phyloP scores from a whole-genome alignment of 179 eudicot species.

The Gypsophila paniculata region DNA sequence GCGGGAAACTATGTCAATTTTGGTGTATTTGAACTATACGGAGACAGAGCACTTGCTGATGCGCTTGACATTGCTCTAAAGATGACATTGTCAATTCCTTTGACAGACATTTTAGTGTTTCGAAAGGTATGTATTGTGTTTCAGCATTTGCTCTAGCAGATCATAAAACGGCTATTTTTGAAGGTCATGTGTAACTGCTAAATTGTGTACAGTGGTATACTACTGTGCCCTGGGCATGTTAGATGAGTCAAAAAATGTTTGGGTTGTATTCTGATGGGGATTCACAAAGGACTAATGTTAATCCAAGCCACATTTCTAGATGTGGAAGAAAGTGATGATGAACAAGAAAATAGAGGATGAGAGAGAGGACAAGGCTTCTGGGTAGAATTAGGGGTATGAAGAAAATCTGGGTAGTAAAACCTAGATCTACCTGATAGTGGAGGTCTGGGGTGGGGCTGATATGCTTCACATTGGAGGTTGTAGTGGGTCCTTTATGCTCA shows the following conservation, averaged over 20 bases:
- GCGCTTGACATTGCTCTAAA: conserved; percentile 70
- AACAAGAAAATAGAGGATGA: neutral
- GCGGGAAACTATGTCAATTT: conserved; percentile 84
- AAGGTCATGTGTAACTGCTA: neutral
- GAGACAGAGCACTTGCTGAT: conserved; percentile 87
- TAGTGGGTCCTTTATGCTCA: neutral
- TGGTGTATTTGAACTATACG: conserved; percentile 89
- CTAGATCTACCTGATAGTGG: neutral
- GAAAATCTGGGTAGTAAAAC: neutral
- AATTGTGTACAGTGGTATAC: neutral
- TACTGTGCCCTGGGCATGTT: neutral
- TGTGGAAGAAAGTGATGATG: neutral
- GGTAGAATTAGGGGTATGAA: neutral
- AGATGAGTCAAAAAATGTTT: neutral
- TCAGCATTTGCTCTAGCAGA: neutral
- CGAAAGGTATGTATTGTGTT: conserved; percentile 54
- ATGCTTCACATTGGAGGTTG: too few relatives aligned
- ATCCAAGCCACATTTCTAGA: too few relatives aligned
- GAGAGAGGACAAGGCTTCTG: neutral
- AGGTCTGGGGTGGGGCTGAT: neutral
- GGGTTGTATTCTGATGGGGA: too few relatives aligned
- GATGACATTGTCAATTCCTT: conserved; percentile 70
- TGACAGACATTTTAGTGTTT: conserved; percentile 68
- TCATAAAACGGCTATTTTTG: neutral
- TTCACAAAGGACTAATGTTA: too few relatives aligned